Base-by-base conservation (phyloP, 1,284 basidiomycete species). In the Ceratobasidium sp. region DNA sequence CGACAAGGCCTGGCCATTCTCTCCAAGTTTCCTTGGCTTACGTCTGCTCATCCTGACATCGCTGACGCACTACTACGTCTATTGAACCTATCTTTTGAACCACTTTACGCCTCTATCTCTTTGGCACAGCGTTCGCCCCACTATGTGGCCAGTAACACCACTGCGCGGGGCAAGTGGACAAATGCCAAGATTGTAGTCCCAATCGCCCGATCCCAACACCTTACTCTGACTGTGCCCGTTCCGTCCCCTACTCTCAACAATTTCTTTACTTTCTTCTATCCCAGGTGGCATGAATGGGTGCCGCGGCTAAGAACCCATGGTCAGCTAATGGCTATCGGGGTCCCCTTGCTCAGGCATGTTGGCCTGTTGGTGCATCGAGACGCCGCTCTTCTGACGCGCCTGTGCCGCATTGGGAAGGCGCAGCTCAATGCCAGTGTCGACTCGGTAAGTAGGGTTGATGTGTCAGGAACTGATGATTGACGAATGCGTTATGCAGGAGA, bases 181-280 rank as follows among this genome's bases (percentile, higher is more conserved):
- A 80, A 82, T 47, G 44, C 69, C 53, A 87, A 88, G 27, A 75
- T 82, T 50, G 77, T 82, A 5, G 77, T 80, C 8, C 79, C 83
- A 14, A 81, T 84, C 14, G 76, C 82, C 21, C 83, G 85, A 25
- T 90, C 87, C 75, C 33, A 44, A 80, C 83, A 11, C 75, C 83
- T 30, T 27, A 91, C 90, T 0, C 78, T 89, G 1, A 83, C 83
- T 75, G 87, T 87, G 11, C 92, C 93, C 0, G 83, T 84, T 6
- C 91, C 93, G 19, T 89, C 91, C 0, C 82, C 85, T 71, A 92
- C 91, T 13, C 82, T 80, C 68, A 82, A 80, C 5, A 83, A 82
- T 23, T 86, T 88, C 52, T 95, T 90, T 74, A 85, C 91, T 8
- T 98, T 93, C 82, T 98, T 97, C 82, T 96, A 89, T 77, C 87